Base-by-base conservation (phyloP, 1,284 basidiomycete genomes). In the Fistulinella cinereoalba region DNA sequence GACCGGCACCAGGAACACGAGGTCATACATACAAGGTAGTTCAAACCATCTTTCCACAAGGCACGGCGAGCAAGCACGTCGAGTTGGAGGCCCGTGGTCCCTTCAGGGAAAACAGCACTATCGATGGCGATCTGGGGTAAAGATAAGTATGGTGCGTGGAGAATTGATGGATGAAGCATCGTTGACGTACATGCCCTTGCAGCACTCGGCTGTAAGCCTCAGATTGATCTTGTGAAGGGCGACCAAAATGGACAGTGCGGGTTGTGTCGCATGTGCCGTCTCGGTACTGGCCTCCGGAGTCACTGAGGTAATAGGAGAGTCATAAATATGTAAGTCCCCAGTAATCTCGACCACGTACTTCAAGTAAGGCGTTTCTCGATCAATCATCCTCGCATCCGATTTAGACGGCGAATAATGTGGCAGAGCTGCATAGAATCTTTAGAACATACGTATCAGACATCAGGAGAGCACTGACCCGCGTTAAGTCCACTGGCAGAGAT, bases 201-300 rank as follows among this genome's bases (percentile, higher is more conserved):
- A 99, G 69, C 22, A 99, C 97, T 21, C 93, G 77, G 15, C 97
- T 99, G 65, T 87, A 98, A 1, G 94, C 93, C 52, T 95, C 86
- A 60, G 84, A 87, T 66, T 94, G 86, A 55, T 92, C 88, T 2
- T 75, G 56, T 5, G 85, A 85, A 6, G 90, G 89, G 31, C 81
- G 78, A 37, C 93, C 94, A 64, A 97, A 92, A 71, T 94, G 91
- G 44, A 91, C 71, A 8, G 93, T 96, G 44, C 94, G 80, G 2
- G 92, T 95, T 9, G 92, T 95, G 67, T 97, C 93, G 67, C 93
- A 94, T 2, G 94, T 97, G 4, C 91, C 92, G 60, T 95, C 92
- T 54, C 76, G 73, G 67, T 94, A 95, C 62, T 95, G 91, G 1
- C 88, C 92, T 40, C 92, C 92, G 28, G 92, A 92, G 67, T 94